These are phyloP conservation scores for Trichoderma sp. DNA, from an alignment of 2,329 filamentous ascomycete genomes.

Conservation along the genomic window DNA sequence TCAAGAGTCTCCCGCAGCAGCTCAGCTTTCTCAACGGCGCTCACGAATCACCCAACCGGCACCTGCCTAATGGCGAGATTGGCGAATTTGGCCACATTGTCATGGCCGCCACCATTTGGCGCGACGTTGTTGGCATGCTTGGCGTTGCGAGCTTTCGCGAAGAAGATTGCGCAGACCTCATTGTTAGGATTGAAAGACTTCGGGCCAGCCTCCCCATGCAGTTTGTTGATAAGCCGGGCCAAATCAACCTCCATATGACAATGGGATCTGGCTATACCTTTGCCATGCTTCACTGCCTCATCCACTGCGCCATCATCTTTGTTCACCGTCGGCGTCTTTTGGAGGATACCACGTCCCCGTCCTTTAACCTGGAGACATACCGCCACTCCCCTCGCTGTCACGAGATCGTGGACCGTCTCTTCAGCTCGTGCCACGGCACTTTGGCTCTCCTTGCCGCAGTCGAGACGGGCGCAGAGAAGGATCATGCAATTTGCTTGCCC, in stretches of 20 bases:
- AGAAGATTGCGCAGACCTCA: conserved; percentile 52
- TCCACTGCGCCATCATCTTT: conserved; percentile 63
- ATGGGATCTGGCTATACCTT: conserved; percentile 66
- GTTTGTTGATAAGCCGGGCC: conserved; percentile 61
- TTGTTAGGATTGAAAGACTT: conserved; percentile 57
- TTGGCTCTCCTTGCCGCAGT: conserved; percentile 58
- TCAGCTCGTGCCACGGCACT: conserved; percentile 61
- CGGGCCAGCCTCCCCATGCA: conserved; percentile 59
- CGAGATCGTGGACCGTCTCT: conserved; percentile 57
- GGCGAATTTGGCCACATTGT: conserved; percentile 65
- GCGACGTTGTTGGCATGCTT: conserved; percentile 63
- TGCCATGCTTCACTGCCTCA: conserved; percentile 62
- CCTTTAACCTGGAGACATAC: conserved; percentile 57
- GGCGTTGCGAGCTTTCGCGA: conserved; percentile 56
- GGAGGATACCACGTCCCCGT: conserved; percentile 56
- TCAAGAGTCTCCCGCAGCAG: conserved; percentile 56
- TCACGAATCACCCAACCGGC: conserved; percentile 36
- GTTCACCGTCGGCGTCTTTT: conserved; percentile 61
- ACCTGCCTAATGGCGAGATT: conserved; percentile 51
- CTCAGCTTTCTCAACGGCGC: conserved; percentile 39
- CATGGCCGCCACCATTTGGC: conserved; percentile 61
- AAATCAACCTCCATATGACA: conserved; percentile 63
- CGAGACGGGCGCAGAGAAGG: conserved; percentile 59
- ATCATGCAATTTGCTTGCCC: conserved; percentile 60
- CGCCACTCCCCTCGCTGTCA: conserved; percentile 52